phyloP scores from a whole-genome alignment of 179 eudicot species.

The Camellia oleifera region DNA sequence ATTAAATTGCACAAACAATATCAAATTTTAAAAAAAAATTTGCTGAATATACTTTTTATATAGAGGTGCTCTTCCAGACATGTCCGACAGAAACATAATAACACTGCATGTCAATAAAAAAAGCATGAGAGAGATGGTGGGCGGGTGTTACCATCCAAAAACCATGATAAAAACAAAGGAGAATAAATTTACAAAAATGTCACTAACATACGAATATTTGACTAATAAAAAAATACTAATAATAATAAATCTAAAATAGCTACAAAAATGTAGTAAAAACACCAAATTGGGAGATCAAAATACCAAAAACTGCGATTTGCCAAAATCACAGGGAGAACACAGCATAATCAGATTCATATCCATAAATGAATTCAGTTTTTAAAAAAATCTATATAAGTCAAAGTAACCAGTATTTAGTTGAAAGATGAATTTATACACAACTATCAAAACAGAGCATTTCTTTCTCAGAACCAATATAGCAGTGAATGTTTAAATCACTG shows the following conservation, averaged over 20 bases:
- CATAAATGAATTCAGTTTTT: background rate
- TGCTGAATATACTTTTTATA: slow-evolving; percentile 77
- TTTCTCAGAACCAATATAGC: background rate
- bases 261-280: background rate
- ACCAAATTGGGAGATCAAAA: background rate
- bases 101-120: slow-evolving; percentile 58
- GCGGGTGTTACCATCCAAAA: background rate
- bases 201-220: background rate
- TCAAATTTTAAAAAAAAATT: background rate
- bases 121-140: slow-evolving; percentile 9
- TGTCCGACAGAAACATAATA: slow-evolving; percentile 76
- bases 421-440: too few relatives aligned
- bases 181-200: background rate
- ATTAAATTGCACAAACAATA: background rate
- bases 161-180: background rate
- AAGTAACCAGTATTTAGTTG: slow-evolving; percentile 6
- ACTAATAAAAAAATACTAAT: background rate
- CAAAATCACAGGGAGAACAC: background rate
- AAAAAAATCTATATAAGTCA: background rate
- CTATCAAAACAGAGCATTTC: background rate
- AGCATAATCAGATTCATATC: background rate
- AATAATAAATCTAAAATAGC: too few relatives aligned
- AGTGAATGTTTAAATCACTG: background rate
- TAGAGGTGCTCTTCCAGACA: slow-evolving; percentile 86
- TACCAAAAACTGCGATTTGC: background rate